Conservation (phyloP, 2,329 filamentous ascomycete genomes). For the Polytolypa hystricis region DNA sequence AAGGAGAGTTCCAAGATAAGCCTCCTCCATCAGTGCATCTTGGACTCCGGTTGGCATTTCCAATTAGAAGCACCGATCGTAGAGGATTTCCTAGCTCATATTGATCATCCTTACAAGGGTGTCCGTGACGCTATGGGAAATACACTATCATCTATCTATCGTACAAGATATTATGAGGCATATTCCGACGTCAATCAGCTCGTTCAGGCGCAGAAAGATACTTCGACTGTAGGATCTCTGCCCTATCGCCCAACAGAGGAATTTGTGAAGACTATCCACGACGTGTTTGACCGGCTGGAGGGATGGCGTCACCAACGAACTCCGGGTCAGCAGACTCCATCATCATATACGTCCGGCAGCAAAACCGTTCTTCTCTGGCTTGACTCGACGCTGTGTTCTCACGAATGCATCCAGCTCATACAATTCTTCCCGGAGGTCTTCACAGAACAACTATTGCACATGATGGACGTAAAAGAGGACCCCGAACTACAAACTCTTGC, state of each 20-base stretch:
- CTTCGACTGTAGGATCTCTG: conserved; percentile 71
- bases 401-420: conserved; percentile 83
- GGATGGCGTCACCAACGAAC: conserved; percentile 75
- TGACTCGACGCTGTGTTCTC: conserved; percentile 77
- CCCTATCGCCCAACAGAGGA: conserved; percentile 71
- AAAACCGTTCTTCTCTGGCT: conserved; percentile 96
- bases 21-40: conserved; percentile 75
- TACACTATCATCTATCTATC: conserved; percentile 77
- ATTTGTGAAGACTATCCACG: conserved; percentile 58
- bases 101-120: conserved; percentile 96
- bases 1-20: conserved; percentile 97
- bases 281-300: conserved; percentile 70
- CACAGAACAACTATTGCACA: conserved; percentile 87
- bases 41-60: conserved; percentile 92
- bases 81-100: conserved; percentile 76
- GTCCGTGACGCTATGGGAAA: conserved; percentile 91
- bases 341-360: conserved; percentile 86
- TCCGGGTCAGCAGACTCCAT: conserved; percentile 84
- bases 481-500: conserved; percentile 87
- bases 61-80: conserved; percentile 78
- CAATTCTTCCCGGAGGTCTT: conserved; percentile 84
- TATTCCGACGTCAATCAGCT: conserved; percentile 69
- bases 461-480: conserved; percentile 99
- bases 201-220: conserved; percentile 64
- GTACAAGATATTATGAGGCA: conserved; percentile 87